phyloP scores from a whole-genome alignment of 2,329 filamentous ascomycete genomes.

The Penicillium paneum region DNA sequence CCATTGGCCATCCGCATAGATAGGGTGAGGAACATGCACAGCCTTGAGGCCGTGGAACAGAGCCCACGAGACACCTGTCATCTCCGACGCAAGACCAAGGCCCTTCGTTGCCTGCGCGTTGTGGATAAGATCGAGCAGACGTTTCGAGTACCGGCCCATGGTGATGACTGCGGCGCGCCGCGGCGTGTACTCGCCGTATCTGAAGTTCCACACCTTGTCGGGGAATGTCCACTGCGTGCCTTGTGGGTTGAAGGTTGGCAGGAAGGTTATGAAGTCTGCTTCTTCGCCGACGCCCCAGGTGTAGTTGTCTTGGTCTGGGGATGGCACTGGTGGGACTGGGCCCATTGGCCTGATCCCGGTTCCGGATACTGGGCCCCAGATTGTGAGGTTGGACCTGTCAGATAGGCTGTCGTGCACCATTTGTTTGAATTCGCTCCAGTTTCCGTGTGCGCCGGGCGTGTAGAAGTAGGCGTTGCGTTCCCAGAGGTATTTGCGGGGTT shows the following conservation, averaged over 20 bases:
- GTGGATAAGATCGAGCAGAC: slow-evolving; percentile 56
- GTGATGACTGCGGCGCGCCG: slow-evolving; percentile 22
- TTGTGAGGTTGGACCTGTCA: slow-evolving; percentile 15
- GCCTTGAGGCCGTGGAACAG: slow-evolving; percentile 76
- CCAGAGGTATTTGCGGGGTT: slow-evolving; percentile 71
- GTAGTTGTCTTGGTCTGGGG: slow-evolving; percentile 21
- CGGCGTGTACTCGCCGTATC: slow-evolving; percentile 14
- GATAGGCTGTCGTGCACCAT: slow-evolving; percentile 50
- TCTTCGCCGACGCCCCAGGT: slow-evolving; percentile 25
- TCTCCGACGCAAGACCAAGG: slow-evolving; percentile 71
- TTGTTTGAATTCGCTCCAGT: slow-evolving; percentile 68
- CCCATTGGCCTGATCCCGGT: slow-evolving; percentile 24
- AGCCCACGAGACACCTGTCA: slow-evolving; percentile 70
- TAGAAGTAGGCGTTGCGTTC: slow-evolving; percentile 75
- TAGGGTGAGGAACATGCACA: slow-evolving; percentile 61
- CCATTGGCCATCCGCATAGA: slow-evolving; percentile 57
- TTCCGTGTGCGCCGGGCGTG: slow-evolving; percentile 66
- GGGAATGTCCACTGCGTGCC: slow-evolving; percentile 23
- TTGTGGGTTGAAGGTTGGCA: slow-evolving; percentile 23
- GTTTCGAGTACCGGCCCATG: slow-evolving; percentile 22
- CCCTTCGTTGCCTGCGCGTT: slow-evolving; percentile 64
- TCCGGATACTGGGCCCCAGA: slow-evolving; percentile 26
- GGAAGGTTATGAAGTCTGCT: slow-evolving; percentile 23
- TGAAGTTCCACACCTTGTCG: slow-evolving; percentile 22
- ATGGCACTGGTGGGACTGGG: slow-evolving; percentile 20